phyloP scores from a whole-genome alignment of 495 filamentous ascomycete genomes.

The Talaromyces nanjingensis region DNA sequence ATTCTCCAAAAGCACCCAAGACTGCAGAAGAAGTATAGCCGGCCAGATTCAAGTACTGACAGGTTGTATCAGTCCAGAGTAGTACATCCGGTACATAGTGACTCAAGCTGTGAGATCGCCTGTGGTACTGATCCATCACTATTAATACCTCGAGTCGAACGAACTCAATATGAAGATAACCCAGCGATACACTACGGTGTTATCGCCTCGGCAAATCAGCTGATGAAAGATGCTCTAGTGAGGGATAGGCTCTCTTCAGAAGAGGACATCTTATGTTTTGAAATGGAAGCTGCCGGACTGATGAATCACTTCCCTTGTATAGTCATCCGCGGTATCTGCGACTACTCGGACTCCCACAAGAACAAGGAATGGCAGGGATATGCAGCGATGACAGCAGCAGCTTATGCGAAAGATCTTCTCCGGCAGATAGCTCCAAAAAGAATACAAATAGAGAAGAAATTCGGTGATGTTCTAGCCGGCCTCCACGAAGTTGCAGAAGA shows the following conservation, averaged over 20 bases:
- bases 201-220: slow-evolving; percentile 14
- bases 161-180: background rate
- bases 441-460: slow-evolving; percentile 7
- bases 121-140: slow-evolving; percentile 15
- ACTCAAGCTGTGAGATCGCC: slow-evolving; percentile 15
- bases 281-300: slow-evolving; percentile 27
- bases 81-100: slow-evolving; percentile 15
- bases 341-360: slow-evolving; percentile 28
- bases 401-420: slow-evolving; percentile 13
- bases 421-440: slow-evolving; percentile 1
- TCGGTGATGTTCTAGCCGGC: background rate
- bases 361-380: slow-evolving; percentile 24
- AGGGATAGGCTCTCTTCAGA: slow-evolving; percentile 20
- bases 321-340: slow-evolving; percentile 25
- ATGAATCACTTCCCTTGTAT: slow-evolving; percentile 23
- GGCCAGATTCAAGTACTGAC: slow-evolving; percentile 20
- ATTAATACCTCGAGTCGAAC: background rate
- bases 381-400: slow-evolving; percentile 25
- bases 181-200: slow-evolving; percentile 14
- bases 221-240: slow-evolving; percentile 14
- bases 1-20: slow-evolving; percentile 11
- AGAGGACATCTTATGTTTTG: slow-evolving; percentile 21
- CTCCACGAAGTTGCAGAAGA: background rate
- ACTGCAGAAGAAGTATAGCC: slow-evolving; percentile 8
- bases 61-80: slow-evolving; percentile 20